These are phyloP conservation scores for Pleurotus giganteus DNA, from an alignment of 768 basidiomycete species.

Conservation along the genomic window DNA sequence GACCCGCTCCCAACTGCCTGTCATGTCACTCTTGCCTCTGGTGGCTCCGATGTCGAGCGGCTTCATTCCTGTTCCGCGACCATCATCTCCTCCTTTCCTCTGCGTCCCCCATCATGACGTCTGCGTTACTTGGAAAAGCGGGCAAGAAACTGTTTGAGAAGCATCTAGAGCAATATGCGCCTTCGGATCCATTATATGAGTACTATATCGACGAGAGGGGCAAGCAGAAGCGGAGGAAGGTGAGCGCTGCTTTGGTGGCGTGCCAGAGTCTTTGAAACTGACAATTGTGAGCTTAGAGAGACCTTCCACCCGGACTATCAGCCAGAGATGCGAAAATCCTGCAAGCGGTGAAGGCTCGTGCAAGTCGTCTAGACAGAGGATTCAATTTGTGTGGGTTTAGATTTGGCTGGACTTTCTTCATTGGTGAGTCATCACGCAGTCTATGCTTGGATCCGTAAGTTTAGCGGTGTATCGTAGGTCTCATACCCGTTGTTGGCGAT, in stretches of 20 bases:
- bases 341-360: constrained; percentile 69
- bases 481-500: constrained; percentile 72
- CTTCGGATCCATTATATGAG: constrained; percentile 76
- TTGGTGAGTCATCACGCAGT: constrained; percentile 31
- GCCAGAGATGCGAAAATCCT: constrained; percentile 73
- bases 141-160: constrained; percentile 61
- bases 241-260: constrained; percentile 23
- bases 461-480: constrained; percentile 22
- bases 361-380: constrained; percentile 86
- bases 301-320: constrained; percentile 73
- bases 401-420: constrained; percentile 86
- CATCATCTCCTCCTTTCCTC: background rate
- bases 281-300: constrained; percentile 42
- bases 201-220: constrained; percentile 54
- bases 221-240: constrained; percentile 56
- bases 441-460: background rate
- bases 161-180: constrained; percentile 65
- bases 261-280: background rate
- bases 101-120: constrained; percentile 19
- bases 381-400: constrained; percentile 76
- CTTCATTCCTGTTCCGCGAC: background rate
- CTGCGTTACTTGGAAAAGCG: constrained; percentile 36
- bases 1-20: too few species aligned
- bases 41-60: too few species aligned
- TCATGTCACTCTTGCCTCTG: too few species aligned